Base-by-base conservation (phyloP, 179 eudicot species). In the Vitellaria paradoxa region DNA sequence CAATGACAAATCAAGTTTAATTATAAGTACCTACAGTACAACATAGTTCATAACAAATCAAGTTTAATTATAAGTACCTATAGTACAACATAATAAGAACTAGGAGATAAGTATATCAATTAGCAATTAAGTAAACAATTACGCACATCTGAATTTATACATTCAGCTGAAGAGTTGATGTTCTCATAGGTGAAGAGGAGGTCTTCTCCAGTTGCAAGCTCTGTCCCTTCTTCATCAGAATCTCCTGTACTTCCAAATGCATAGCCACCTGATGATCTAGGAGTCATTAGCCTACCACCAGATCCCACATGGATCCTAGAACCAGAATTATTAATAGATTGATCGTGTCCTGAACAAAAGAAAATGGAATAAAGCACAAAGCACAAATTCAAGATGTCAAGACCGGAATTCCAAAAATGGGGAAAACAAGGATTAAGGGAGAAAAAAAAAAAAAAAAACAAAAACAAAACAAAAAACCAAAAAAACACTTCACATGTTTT, bases 161-260 rank as follows among this genome's bases (percentile, higher is more conserved):
- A 66, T 46, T 78, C 85, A 64, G 82, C 78, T 72, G 89, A 74
- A 76, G 69, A 49, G 76, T 69, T 63, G 68, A 74, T 63, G 61
- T 68, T 80, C 74, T 85, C 91, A 72, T 82, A 79, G 73, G 81
- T 73, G 52, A 73, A 77, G 67, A 66, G 76, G 56, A 69, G 59
- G 26, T 81, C 77, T 77, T 86, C 90, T 68, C 77, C 91, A 65
- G 70, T 72, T 59, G 76, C 84, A 78, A 73, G 76, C 62, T 86
- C 91, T 59, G 84, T 73, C 59, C 79, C 86, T 65, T 87, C 92
- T 70, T 82, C 89, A 46, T 85, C 89, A 64, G 90, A 84, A 75
- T 86, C 80, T 77, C 81, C 85, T 68, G 84, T 72, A 81, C 82
- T 85, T 66, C 82, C 91, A 76, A 76, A 65, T 67, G 84, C 71